These are phyloP conservation scores for Tylopilus sp. DNA, from an alignment of 1,284 basidiomycete species.

Conservation along the genomic window DNA sequence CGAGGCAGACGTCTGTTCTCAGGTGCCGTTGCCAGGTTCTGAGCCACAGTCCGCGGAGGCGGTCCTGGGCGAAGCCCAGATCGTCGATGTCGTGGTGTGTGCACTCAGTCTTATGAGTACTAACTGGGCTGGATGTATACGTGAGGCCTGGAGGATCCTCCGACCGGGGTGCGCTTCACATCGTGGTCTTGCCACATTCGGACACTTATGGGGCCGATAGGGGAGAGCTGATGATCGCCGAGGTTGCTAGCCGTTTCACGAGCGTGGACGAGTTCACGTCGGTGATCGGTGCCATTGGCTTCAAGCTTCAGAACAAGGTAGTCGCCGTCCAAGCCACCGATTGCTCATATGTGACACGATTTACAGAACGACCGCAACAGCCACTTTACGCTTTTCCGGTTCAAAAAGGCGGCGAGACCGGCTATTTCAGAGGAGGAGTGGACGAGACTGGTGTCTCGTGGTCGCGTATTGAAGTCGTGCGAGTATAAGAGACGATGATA, in stretches of 20 bases:
- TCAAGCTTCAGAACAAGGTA: slow-evolving; percentile 74
- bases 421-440: slow-evolving; percentile 58
- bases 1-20: slow-evolving; percentile 75
- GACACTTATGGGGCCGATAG: slow-evolving; percentile 39
- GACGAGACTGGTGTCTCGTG: slow-evolving; percentile 56
- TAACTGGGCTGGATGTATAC: slow-evolving; percentile 90
- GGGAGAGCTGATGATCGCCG: slow-evolving; percentile 88
- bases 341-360: slow-evolving; percentile 4
- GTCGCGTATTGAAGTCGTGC: slow-evolving; percentile 81
- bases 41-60: slow-evolving; percentile 47
- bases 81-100: slow-evolving; percentile 91
- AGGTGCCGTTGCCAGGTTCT: slow-evolving; percentile 78
- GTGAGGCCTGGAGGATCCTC: slow-evolving; percentile 87
- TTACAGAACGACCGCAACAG: slow-evolving; percentile 75
- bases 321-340: slow-evolving; percentile 11
- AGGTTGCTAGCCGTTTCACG: slow-evolving; percentile 89
- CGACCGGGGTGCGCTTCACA: slow-evolving; percentile 63
- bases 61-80: slow-evolving; percentile 54
- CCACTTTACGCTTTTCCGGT: slow-evolving; percentile 87
- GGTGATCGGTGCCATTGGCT: slow-evolving; percentile 75
- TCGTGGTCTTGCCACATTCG: slow-evolving; percentile 6
- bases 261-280: slow-evolving; percentile 73
- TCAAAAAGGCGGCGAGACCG: slow-evolving; percentile 60
- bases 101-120: slow-evolving; percentile 96
- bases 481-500: slow-evolving; percentile 92